Conservation (phyloP, 78 protist species). For the Dictyostelium intermedium region DNA sequence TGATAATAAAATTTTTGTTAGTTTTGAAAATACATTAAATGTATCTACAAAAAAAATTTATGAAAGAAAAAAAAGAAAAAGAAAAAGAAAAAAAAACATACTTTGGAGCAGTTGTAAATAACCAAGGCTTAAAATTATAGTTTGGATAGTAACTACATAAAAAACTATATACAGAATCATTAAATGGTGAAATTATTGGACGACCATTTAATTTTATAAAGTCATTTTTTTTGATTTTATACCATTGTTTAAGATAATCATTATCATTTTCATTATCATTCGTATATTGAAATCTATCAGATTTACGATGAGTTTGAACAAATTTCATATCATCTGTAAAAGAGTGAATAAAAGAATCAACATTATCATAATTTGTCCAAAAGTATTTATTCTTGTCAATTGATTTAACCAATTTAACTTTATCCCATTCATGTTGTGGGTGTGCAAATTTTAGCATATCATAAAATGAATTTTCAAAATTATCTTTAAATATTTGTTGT, state of each 20-base stretch:
- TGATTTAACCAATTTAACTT: not conserved
- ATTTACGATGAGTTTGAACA: not conserved
- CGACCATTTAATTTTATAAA: not conserved
- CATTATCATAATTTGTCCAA: not conserved
- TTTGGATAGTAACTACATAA: not conserved
- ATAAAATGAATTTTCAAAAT: not conserved
- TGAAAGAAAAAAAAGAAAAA: not conserved
- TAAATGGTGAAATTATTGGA: not conserved
- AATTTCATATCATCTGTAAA: not conserved
- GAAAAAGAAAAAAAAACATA: not conserved
- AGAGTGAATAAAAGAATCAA: not conserved
- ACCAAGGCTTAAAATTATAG: slow-evolving; percentile 38
- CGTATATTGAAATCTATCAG: not conserved
- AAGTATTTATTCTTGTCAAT: not conserved
- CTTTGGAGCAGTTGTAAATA: slow-evolving; percentile 36
- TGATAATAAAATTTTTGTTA: not conserved
- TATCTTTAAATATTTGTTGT: not conserved
- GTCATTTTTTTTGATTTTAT: not conserved
- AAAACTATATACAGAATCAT: slow-evolving; percentile 24
- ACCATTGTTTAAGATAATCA: slow-evolving; percentile 16
- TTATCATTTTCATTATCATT: not conserved
- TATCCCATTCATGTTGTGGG: slow-evolving; percentile 8
- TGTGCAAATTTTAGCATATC: not conserved
- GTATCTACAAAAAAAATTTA: no score
- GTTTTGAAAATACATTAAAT: no score